Base-by-base conservation (phyloP, 441 rosid genomes). In the Brassica hybrid region DNA sequence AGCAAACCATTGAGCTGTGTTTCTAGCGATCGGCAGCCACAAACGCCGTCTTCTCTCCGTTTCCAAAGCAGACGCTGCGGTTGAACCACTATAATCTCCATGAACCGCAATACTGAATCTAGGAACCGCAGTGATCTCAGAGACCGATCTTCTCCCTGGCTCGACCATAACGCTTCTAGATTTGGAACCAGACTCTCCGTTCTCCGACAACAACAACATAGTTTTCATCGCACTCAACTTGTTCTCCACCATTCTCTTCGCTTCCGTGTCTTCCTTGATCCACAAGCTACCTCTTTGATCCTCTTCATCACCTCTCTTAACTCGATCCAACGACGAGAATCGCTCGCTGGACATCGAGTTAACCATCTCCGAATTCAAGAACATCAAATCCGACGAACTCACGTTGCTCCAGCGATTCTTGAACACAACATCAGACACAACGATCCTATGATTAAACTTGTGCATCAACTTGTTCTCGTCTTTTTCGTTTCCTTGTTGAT, bases 381-480 rank as follows among this genome's bases (percentile, higher is more conserved):
- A 86, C 89, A 90, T 83, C 50, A 93, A 65, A 76, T 94, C 99
- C 1, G 98, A 96, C 1, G 97, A 86, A 75, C 90, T 93, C 65
- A 90, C 94, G 54, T 78, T 88, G 83, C 99, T 96, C 99, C 99
- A 96, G 17, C 99, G 76, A 64, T 84, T 89, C 84, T 90, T 86
- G 65, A 92, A 82, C 23, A 85, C 85, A 17, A 85, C 86, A 75
- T 90, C 97, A 0, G 97, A 88, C n/a, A 89, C 80, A 45, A 90
- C 36, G 64, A 96, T 88, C 83, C 81, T 87, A 78, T 94, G 97
- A 21, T 91, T 89, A 67, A 84, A 79, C 79, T 87, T 91, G 65
- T 89, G 92, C 75, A 89, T 69, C 27, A 76, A 13, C 48, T 78
- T 76, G 60, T 76, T 75, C 57, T 77, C 77, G 9, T 84, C 78